Base-by-base conservation (phyloP, 2,329 filamentous ascomycete genomes). In the Shiraia sp. region DNA sequence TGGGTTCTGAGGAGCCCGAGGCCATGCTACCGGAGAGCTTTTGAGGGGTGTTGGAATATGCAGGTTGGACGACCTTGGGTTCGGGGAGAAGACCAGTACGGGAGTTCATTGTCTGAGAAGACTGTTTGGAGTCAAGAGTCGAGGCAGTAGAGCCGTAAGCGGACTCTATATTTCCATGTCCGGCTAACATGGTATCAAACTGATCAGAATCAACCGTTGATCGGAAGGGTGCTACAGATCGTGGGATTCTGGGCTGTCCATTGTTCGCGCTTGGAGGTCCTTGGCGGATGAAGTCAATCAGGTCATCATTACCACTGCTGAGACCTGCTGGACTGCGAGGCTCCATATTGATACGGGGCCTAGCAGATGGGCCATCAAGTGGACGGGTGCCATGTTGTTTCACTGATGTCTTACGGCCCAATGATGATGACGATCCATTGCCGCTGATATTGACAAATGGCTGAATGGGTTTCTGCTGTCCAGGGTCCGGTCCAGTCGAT, bases 251-350 rank as follows among this genome's bases (percentile, higher is more conserved):
- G 44, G 83, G 87, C 49, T 80, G 80, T 17, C 78, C 77, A 30
- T 75, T 77, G 24, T 75, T 72, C 30, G 31, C 73, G 65, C 74
- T 79, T 0, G 88, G 86, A 3, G 90, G 90, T 1, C 91, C 92
- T 63, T 89, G 85, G 32, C 91, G 85, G 52, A 99, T 95, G 67
- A 99, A 97, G 65, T 97, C 91, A 53, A 96, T 96, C 43, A 99
- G 74, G 47, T 96, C 93, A 10, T 88, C 87, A 42, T 68, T 68
- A 25, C 85, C 95, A 51, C 85, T 85, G 36, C 82, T 82, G 35
- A 83, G 78, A 12, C 83, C 78, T 29, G 79, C 76, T 26, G 88
- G 82, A 47, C 90, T 85, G 34, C 90, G 86, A 43, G 92, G 66
- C 35, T 71, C 66, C 58, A 72, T 68, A 36, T 66, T 65, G 10